phyloP scores from a whole-genome alignment of 2,329 filamentous ascomycete genomes.

The Pochonia chlamydosporia region DNA sequence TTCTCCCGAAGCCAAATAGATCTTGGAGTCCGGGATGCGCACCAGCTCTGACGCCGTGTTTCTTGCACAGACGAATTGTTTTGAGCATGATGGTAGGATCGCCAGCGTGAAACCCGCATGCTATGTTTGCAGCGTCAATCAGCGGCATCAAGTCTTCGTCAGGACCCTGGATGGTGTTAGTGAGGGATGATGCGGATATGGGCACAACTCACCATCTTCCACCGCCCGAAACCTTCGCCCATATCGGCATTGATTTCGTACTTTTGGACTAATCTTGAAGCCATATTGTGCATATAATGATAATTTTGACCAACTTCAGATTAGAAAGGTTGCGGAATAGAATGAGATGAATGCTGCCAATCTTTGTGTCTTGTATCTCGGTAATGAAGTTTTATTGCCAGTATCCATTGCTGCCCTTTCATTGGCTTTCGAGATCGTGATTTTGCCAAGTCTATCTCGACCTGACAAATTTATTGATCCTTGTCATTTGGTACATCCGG shows the following conservation, averaged over 20 bases:
- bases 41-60: constrained; percentile 49
- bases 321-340: too few species aligned
- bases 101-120: constrained; percentile 54
- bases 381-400: too few species aligned
- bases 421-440: too few species aligned
- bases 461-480: too few species aligned
- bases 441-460: too few species aligned
- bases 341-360: too few species aligned
- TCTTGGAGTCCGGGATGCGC: constrained; percentile 63
- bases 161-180: constrained; percentile 31
- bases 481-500: too few species aligned
- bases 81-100: constrained; percentile 60
- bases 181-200: too few species aligned
- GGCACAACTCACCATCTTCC: constrained; percentile 26
- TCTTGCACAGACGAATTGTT: constrained; percentile 52
- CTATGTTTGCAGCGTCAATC: constrained; percentile 58
- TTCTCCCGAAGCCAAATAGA: constrained; percentile 57
- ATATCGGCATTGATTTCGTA: constrained; percentile 43
- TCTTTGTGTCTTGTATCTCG: too few species aligned
- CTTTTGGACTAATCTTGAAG: background rate
- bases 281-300: too few species aligned
- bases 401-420: too few species aligned
- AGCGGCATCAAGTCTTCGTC: constrained; percentile 55
- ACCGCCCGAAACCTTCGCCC: constrained; percentile 44
- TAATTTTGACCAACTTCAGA: too few species aligned